Evolutionary conservation across 768 basidiomycete species (phyloP).

Genomic region (Leucocoprinus leucothites): DNA sequence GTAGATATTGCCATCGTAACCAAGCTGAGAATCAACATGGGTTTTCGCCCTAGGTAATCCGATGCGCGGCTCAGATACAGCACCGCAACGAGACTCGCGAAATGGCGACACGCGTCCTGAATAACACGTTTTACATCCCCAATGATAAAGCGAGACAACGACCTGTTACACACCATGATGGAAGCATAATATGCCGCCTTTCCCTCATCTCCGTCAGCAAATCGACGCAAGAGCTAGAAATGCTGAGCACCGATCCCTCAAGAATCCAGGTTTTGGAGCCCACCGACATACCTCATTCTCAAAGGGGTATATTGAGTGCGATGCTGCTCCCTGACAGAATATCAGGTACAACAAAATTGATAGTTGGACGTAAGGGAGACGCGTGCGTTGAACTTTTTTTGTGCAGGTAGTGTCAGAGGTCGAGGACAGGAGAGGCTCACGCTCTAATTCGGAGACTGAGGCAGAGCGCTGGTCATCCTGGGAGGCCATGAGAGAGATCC

Average conservation of each 20-base stretch:
- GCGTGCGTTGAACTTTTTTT: too few relatives aligned
- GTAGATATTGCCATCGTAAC: constrained; percentile 43
- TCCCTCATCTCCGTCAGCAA: constrained; percentile 45
- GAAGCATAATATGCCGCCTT: constrained; percentile 58
- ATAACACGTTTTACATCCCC: neutral
- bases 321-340: constrained; percentile 44
- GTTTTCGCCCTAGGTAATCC: constrained; percentile 47
- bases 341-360: constrained; percentile 37
- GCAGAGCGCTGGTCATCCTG: too few relatives aligned
- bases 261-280: constrained; percentile 22
- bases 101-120: constrained; percentile 53
- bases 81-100: constrained; percentile 42
- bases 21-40: constrained; percentile 43
- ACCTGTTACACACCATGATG: constrained; percentile 31
- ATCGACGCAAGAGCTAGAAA: constrained; percentile 34
- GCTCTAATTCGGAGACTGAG: too few relatives aligned
- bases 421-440: too few relatives aligned
- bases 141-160: too few relatives aligned
- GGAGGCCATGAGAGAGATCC: too few relatives aligned
- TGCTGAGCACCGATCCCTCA: too few relatives aligned
- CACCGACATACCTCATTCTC: constrained; percentile 49
- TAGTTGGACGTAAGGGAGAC: constrained; percentile 27
- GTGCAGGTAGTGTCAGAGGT: too few relatives aligned
- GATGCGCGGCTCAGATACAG: constrained; percentile 54
- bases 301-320: constrained; percentile 50